Evolutionary conservation across 116 monocot species (phyloP), one percentile per base, ranked within the genome.

Genomic region (Posidonia oceanica): DNA sequence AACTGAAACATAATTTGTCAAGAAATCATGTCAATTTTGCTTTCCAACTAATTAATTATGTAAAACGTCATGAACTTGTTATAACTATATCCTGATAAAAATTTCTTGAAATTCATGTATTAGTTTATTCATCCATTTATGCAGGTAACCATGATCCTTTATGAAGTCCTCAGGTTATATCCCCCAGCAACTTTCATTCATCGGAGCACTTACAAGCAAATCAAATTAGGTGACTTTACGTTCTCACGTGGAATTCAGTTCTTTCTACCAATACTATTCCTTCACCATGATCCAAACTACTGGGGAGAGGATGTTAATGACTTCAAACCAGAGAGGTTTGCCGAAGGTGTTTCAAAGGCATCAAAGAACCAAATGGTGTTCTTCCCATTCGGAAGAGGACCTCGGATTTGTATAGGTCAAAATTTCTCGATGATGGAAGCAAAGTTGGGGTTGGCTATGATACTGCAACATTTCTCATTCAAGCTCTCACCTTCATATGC

Each of bases 371-470:
- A 68, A 13, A 29, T 36, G 3, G 63, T 74, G 0, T 89, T 83
- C 83, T 81, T 80, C 20, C 86, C 89, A 0, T 90, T 90, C 12
- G 81, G 75, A 17, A 70, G 76, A 54, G 87, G 87, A 15, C 78
- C 75, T 1, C 71, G 78, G 14, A 68, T 74, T 3, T 87, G 87
- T 23, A 55, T 78, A 0, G 83, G 83, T 14, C 80, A 80, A 39
- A 78, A 23, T 44, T 87, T 83, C 55, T 73, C 87, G 12, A 40
- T 83, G 73, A 44, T 64, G 4, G 87, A 83, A 74, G 87, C 78
- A 6, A 83, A 83, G 71, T 57, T 83, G 51, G 78, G 52, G 18
- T 6, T 87, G 36, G 57, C 71, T 2, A 83, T 70, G 53, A 78
- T 87, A 23, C 53, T 87, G 2, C 80, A 83, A 56, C 22, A 52